Conservation (phyloP, 768 basidiomycete genomes). For the Hemileccinum rubropunctum region DNA sequence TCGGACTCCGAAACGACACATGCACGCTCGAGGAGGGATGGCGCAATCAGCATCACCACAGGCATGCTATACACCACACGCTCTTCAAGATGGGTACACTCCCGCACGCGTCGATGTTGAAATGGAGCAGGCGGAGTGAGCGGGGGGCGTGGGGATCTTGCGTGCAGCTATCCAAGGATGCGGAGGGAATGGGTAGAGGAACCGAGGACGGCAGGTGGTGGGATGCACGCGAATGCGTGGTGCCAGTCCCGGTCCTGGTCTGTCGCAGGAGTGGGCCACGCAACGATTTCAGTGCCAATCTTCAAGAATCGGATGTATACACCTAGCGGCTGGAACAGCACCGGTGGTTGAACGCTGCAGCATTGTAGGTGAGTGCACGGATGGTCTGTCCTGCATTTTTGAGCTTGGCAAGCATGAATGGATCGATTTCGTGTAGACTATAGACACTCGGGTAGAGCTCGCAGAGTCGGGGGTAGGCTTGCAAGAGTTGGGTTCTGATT, state of each 20-base stretch:
- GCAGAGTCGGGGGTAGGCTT: slow-evolving; percentile 33
- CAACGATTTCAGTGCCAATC: neutral
- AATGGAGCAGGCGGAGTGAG: slow-evolving; percentile 42
- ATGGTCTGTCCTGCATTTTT: slow-evolving; percentile 21
- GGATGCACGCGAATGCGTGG: slow-evolving; percentile 32
- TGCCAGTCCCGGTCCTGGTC: too few relatives aligned
- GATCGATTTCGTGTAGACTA: slow-evolving; percentile 29
- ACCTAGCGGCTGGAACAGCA: slow-evolving; percentile 41
- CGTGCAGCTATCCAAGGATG: slow-evolving; percentile 30
- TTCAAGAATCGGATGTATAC: slow-evolving; percentile 39
- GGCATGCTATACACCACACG: slow-evolving; percentile 39
- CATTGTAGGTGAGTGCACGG: slow-evolving; percentile 32
- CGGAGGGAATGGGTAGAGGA: slow-evolving; percentile 34
- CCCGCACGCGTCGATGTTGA: slow-evolving; percentile 31
- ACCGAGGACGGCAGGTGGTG: slow-evolving; percentile 30
- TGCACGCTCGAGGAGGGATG: slow-evolving; percentile 38
- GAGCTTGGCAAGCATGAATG: slow-evolving; percentile 24
- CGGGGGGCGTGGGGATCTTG: slow-evolving; percentile 26
- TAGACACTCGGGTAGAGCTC: slow-evolving; percentile 28
- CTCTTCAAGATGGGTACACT: slow-evolving; percentile 40
- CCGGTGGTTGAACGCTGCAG: slow-evolving; percentile 40
- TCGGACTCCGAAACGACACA: slow-evolving; percentile 35
- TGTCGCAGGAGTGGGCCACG: neutral
- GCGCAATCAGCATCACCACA: slow-evolving; percentile 25
- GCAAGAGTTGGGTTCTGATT: slow-evolving; percentile 14